Evolutionary conservation across 1,139 yeast species (phyloP).

Genomic region (Suhomyces wounanorum): DNA sequence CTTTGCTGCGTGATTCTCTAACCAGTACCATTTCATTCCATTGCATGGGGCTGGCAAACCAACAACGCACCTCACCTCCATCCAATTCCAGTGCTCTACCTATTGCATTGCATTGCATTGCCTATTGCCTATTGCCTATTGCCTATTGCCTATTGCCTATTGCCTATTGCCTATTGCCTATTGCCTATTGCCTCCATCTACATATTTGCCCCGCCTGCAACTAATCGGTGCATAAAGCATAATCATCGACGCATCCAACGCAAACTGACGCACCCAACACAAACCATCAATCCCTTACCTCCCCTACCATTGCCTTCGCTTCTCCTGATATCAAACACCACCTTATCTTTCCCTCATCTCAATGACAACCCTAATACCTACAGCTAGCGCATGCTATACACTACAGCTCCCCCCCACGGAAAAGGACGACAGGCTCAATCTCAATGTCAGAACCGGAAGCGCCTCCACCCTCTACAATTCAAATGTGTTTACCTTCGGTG

Average conservation of each 20-base stretch:
- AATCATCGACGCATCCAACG: not conserved
- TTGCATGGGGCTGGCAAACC: not conserved
- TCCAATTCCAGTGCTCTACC: not conserved
- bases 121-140: too few relatives aligned
- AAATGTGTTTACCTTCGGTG: conserved; percentile 65
- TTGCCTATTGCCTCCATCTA: too few relatives aligned
- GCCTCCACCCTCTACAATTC: conserved; percentile 60
- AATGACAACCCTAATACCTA: conserved; percentile 52
- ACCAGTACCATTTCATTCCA: not conserved
- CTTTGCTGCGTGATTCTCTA: not conserved
- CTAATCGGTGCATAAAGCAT: not conserved
- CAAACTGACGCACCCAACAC: not conserved
- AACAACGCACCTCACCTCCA: not conserved
- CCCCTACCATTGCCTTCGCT: not conserved
- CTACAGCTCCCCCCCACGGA: conserved; percentile 50
- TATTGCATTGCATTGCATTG: not conserved
- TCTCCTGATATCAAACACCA: not conserved
- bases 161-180: too few relatives aligned
- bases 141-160: too few relatives aligned
- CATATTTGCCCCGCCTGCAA: not conserved
- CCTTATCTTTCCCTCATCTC: not conserved
- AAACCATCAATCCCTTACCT: not conserved
- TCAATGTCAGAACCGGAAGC: conserved; percentile 68
- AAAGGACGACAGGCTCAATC: conserved; percentile 47
- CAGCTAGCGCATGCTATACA: conserved; percentile 51